Evolutionary conservation across 2,329 filamentous ascomycete species (phyloP).

Genomic region (Aspergillus carbonarius): DNA sequence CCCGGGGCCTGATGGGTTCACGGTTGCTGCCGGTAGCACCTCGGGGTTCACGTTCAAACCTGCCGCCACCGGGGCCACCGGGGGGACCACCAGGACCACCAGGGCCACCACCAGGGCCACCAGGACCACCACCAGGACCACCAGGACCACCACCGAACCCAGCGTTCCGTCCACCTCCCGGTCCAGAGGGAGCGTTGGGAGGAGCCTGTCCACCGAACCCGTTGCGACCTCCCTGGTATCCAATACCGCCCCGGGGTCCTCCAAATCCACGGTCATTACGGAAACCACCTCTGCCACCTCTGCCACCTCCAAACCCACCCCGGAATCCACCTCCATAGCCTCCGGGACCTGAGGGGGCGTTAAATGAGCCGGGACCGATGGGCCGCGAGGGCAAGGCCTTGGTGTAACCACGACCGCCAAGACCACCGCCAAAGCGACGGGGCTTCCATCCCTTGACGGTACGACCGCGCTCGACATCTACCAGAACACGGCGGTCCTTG

Average conservation of each 20-base stretch:
- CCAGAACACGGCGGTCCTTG: conserved; percentile 85
- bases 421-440: conserved; percentile 83
- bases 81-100: conserved; percentile 40
- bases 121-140: conserved; percentile 46
- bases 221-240: conserved; percentile 59
- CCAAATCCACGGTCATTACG: conserved; percentile 54
- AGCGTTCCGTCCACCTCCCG: conserved; percentile 55
- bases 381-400: conserved; percentile 74
- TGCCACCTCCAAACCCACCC: conserved; percentile 52
- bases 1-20: conserved; percentile 73
- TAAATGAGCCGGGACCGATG: conserved; percentile 60
- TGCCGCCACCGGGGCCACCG: conserved; percentile 12
- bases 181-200: conserved; percentile 53
- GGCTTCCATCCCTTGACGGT: conserved; percentile 94
- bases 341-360: conserved; percentile 56
- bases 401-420: conserved; percentile 90
- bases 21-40: conserved; percentile 73
- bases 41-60: conserved; percentile 55
- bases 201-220: conserved; percentile 50
- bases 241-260: conserved; percentile 52
- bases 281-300: conserved; percentile 53
- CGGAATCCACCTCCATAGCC: conserved; percentile 58
- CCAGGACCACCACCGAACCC: conserved; percentile 49
- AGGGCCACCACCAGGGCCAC: too few relatives aligned
- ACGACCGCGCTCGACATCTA: conserved; percentile 93